These are phyloP conservation scores for Vigna unguiculata DNA, from an alignment of 306 rosid species.

Conservation along the genomic window DNA sequence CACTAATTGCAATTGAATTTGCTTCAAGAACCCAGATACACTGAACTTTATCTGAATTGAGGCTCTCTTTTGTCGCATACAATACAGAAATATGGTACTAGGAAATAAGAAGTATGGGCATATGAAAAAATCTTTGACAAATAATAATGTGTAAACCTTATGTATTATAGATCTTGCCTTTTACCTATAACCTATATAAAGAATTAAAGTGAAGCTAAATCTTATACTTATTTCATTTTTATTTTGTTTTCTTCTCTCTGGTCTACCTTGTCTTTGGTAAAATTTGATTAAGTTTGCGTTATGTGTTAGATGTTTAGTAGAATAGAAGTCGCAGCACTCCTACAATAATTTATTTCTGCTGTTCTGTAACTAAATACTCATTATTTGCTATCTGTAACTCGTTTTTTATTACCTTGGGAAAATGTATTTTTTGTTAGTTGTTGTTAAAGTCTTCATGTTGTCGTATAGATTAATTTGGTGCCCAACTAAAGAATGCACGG, in stretches of 20 bases:
- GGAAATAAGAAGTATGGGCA: slow-evolving; percentile 5
- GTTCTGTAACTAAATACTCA: slow-evolving; percentile 1
- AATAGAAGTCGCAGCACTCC: neutral
- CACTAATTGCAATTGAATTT: slow-evolving; percentile 20
- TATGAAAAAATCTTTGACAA: neutral
- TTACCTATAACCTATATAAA: neutral
- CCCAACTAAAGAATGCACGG: too few relatives aligned
- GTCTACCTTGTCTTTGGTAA: slow-evolving; percentile 2
- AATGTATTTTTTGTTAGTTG: too few relatives aligned
- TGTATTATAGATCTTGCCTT: neutral
- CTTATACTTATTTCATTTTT: neutral
- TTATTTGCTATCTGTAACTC: neutral
- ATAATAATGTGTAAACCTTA: neutral
- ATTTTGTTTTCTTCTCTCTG: neutral
- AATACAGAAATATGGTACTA: neutral
- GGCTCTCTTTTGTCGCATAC: neutral
- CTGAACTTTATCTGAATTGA: neutral
- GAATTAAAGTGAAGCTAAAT: neutral
- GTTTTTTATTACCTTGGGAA: neutral
- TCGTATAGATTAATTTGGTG: too few relatives aligned
- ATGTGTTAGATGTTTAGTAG: neutral
- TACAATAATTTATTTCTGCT: slow-evolving; percentile 12
- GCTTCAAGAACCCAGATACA: neutral
- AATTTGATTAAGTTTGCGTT: slow-evolving; percentile 1
- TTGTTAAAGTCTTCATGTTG: too few relatives aligned